These are phyloP conservation scores for Alternaria alternata DNA, from an alignment of 2,329 filamentous ascomycete species.

Conservation along the genomic window DNA sequence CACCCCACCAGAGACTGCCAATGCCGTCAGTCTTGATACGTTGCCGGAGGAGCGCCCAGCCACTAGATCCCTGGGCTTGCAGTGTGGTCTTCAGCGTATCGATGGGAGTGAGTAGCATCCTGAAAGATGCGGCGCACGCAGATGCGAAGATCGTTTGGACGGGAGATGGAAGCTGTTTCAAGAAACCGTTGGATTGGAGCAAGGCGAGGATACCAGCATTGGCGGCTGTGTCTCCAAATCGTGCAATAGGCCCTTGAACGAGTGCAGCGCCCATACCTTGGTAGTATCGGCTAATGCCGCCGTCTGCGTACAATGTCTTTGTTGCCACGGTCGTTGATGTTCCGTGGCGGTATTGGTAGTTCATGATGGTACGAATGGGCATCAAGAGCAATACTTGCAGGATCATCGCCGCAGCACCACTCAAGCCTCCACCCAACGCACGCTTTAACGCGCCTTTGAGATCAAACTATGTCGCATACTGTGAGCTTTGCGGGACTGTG, in stretches of 20 bases:
- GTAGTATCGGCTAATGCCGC: constrained; percentile 37
- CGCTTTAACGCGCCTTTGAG: constrained; percentile 37
- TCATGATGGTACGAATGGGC: constrained; percentile 44
- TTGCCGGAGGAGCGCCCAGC: constrained; percentile 30
- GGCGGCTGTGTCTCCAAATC: constrained; percentile 42
- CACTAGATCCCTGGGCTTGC: constrained; percentile 36
- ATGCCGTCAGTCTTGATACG: constrained; percentile 37
- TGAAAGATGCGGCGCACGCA: constrained; percentile 34
- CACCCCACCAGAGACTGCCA: constrained; percentile 42
- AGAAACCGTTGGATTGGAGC: constrained; percentile 35
- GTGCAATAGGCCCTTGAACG: constrained; percentile 38
- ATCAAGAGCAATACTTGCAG: constrained; percentile 41
- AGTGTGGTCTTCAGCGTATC: constrained; percentile 42
- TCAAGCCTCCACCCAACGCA: constrained; percentile 39
- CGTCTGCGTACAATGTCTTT: constrained; percentile 36
- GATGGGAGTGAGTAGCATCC: constrained; percentile 40
- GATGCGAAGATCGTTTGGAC: constrained; percentile 41
- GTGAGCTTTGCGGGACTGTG: neutral
- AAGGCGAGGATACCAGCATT: constrained; percentile 42
- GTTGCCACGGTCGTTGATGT: constrained; percentile 35
- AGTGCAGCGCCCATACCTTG: constrained; percentile 37
- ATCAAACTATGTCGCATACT: constrained; percentile 28
- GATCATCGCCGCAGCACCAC: constrained; percentile 41
- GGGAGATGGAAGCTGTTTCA: constrained; percentile 34
- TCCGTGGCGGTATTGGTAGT: constrained; percentile 44